phyloP scores from a whole-genome alignment of 306 rosid genomes.

The Pyrus communis region DNA sequence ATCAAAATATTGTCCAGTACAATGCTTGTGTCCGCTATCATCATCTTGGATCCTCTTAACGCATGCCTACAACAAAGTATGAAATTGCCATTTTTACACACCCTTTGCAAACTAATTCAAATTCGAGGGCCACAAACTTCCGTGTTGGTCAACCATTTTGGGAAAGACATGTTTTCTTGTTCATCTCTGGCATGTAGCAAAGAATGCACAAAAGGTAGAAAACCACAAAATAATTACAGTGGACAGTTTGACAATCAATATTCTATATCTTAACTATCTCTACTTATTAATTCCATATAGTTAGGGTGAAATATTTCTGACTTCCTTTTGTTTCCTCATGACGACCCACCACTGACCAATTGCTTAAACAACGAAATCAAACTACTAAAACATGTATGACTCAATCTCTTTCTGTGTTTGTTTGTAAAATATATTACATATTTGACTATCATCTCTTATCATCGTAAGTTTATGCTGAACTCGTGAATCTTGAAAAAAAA shows the following conservation, averaged over 20 bases:
- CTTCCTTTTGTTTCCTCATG: neutral
- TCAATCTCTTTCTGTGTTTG: neutral
- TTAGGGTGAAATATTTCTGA: neutral
- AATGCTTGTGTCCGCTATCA: slow-evolving; percentile 82
- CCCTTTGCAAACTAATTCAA: neutral
- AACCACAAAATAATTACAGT: neutral
- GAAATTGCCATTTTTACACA: neutral
- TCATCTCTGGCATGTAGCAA: neutral
- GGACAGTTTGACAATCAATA: neutral
- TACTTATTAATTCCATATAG: neutral
- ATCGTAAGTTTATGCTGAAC: neutral
- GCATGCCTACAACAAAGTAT: slow-evolving; percentile 53
- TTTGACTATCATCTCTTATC: neutral
- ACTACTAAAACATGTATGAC: neutral
- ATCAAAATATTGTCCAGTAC: slow-evolving; percentile 98
- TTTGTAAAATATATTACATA: neutral
- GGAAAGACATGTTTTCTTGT: neutral
- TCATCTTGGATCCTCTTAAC: slow-evolving; percentile 78
- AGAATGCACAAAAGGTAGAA: neutral
- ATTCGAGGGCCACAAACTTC: neutral
- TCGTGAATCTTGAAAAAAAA: neutral
- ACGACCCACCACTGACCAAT: neutral
- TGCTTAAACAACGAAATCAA: neutral
- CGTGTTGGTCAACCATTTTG: neutral
- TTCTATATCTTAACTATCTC: neutral